Percentiles rank a stretch among this genome's conserved stretches.
Evolutionary conservation across 2,329 filamentous ascomycete species (phyloP).

Genomic region (Diaporthe vexans): DNA sequence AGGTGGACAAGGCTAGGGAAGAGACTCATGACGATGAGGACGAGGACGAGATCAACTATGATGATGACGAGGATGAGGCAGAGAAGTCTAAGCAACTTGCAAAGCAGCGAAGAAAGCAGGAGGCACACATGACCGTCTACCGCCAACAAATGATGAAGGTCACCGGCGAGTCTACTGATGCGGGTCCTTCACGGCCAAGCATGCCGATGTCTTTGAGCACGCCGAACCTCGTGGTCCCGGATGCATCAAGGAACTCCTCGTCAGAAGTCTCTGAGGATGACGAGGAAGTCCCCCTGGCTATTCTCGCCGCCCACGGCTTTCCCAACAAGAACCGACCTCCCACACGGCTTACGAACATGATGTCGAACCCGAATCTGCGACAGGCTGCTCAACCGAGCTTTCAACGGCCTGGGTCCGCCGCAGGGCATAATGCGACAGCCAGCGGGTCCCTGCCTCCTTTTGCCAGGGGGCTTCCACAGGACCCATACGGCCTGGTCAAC

Average conservation of each 20-base stretch:
- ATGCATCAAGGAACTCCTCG: slow-evolving; percentile 52
- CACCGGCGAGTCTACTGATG: slow-evolving; percentile 77
- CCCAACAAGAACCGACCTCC: slow-evolving; percentile 84
- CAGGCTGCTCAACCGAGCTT: slow-evolving; percentile 62
- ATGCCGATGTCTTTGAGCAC: slow-evolving; percentile 73
- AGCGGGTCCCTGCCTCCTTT: slow-evolving; percentile 80
- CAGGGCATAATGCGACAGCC: slow-evolving; percentile 63
- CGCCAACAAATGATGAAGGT: slow-evolving; percentile 98
- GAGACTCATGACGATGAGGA: slow-evolving; percentile 74
- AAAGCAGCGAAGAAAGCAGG: slow-evolving; percentile 86
- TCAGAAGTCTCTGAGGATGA: slow-evolving; percentile 76
- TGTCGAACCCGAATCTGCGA: slow-evolving; percentile 80
- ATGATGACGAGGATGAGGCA: slow-evolving; percentile 83
- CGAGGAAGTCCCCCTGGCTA: slow-evolving; percentile 88
- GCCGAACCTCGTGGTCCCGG: slow-evolving; percentile 53
- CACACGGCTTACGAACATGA: slow-evolving; percentile 72
- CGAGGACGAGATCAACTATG: slow-evolving; percentile 75
- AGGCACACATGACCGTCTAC: slow-evolving; percentile 90
- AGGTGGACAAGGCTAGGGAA: slow-evolving; percentile 60
- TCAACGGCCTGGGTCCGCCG: slow-evolving; percentile 68
- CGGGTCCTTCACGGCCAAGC: slow-evolving; percentile 64
- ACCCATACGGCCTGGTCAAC: slow-evolving; percentile 86
- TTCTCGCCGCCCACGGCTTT: slow-evolving; percentile 90
- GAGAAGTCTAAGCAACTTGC: slow-evolving; percentile 81
- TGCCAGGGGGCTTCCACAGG: slow-evolving; percentile 83